phyloP scores from a whole-genome alignment of 176 grass and related monocot species.

The Avena atlantica region DNA sequence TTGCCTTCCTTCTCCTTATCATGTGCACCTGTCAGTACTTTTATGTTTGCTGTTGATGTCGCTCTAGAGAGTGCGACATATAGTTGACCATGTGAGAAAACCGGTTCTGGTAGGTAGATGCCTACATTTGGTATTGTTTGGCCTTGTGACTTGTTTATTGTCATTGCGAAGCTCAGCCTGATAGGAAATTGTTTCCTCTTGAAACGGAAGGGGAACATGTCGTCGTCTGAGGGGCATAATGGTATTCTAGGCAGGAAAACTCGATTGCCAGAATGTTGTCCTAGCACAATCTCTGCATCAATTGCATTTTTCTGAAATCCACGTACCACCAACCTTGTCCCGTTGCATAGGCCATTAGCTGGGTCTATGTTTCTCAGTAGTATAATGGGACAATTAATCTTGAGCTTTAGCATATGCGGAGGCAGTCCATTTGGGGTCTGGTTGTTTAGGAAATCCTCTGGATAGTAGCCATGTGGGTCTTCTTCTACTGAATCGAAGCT shows the following conservation, averaged over 20 bases:
- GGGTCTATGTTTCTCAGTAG: not conserved
- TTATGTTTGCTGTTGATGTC: too few relatives aligned
- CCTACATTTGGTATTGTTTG: too few relatives aligned
- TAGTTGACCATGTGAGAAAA: too few relatives aligned
- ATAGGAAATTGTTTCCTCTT: not conserved
- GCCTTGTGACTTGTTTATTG: too few relatives aligned
- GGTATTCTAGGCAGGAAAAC: not conserved
- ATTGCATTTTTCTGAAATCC: constrained; percentile 8
- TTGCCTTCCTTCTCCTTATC: too few relatives aligned
- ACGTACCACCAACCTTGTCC: not conserved
- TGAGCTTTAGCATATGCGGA: too few relatives aligned
- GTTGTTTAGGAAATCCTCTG: not conserved
- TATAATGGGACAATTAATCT: too few relatives aligned
- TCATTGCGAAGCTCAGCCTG: not conserved
- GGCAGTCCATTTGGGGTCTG: not conserved
- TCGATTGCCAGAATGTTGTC: not conserved
- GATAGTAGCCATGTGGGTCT: not conserved
- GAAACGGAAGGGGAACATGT: not conserved
- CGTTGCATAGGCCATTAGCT: not conserved
- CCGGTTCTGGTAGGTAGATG: too few relatives aligned
- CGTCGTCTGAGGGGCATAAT: not conserved
- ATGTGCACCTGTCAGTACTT: too few relatives aligned
- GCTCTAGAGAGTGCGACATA: too few relatives aligned
- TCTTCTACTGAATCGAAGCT: not conserved
- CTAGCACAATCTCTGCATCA: not conserved